phyloP scores from a whole-genome alignment of 2,329 filamentous ascomycete species.

The Talaromyces sp. region DNA sequence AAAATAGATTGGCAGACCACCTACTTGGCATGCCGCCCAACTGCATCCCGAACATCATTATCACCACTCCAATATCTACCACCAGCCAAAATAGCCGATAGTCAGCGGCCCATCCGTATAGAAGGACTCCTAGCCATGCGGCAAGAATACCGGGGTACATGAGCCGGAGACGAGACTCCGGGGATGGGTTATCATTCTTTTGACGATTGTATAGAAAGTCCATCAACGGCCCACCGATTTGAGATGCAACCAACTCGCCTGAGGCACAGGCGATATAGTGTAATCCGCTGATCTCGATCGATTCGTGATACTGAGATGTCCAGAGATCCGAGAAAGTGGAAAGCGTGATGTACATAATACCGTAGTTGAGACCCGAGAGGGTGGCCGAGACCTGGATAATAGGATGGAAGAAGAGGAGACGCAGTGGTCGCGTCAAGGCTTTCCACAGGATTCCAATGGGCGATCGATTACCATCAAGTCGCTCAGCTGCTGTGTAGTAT shows the following conservation, averaged over 20 bases:
- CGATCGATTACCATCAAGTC: constrained; percentile 29
- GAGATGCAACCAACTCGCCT: constrained; percentile 37
- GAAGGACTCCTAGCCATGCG: constrained; percentile 54
- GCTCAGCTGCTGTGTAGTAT: constrained; percentile 33
- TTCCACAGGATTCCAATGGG: constrained; percentile 48
- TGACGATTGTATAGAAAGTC: constrained; percentile 31
- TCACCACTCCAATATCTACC: constrained; percentile 56
- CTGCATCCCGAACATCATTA: constrained; percentile 55
- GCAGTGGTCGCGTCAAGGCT: constrained; percentile 57
- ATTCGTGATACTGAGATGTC: constrained; percentile 46
- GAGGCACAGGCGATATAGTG: constrained; percentile 50
- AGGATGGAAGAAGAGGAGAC: constrained; percentile 47
- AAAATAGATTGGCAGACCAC: background rate
- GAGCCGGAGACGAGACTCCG: constrained; percentile 51
- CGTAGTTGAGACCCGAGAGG: constrained; percentile 51
- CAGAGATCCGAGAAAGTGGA: constrained; percentile 53
- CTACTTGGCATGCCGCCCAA: constrained; percentile 39
- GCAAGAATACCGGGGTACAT: constrained; percentile 55
- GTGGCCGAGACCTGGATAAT: constrained; percentile 31
- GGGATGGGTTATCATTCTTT: constrained; percentile 30
- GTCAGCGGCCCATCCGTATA: constrained; percentile 58
- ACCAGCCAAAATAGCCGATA: constrained; percentile 55
- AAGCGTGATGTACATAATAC: constrained; percentile 46
- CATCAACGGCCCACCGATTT: constrained; percentile 29
- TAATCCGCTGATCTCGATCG: constrained; percentile 45